Evolutionary conservation across 2,329 filamentous ascomycete genomes (phyloP), one percentile per base, ranked within the genome.

Genomic region (Monosporascus sp.): DNA sequence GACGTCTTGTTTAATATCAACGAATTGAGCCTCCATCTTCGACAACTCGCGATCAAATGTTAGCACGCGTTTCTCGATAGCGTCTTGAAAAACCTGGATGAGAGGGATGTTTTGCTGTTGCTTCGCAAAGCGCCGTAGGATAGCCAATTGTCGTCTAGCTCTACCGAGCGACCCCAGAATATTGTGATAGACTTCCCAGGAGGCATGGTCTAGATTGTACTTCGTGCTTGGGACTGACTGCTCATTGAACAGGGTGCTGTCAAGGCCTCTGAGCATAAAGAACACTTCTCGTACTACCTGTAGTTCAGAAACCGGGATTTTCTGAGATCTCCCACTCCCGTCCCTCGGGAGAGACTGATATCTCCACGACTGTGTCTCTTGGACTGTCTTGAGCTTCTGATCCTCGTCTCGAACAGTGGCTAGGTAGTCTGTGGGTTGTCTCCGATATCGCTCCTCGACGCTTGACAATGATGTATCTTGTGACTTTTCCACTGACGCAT

Each of bases 251-350:
- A 96, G 65, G 2, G 84, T 86, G 2, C 88, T 93, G 6, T 85
- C 80, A 4, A 94, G 73, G 1, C 92, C 92, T 51, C 84, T 82
- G 0, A 97, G 78, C 89, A 97, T 95, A 63, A 90, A 93, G 0
- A 97, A 74, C 0, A 84, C 81, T 64, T 97, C 91, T 48, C 91
- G 83, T 26, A 92, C 73, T 11, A 86, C 75, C 58, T 92, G 85
- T 1, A 88, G 74, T 66, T 96, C 92, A 0, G 87, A 82, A 6
- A 93, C 74, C 1, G 70, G 62, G 1, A 74, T 67, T 53, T 77
- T 78, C 35, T 69, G 70, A 1, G 68, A 56, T 37, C 63, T 65
- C 0, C 67, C 69, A 9, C 62, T 55, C 3, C 65, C 49, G 20
- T 75, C 72, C 49, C 58, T 62, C 28, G 57, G 53, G 38, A 51